A percentile compares a stretch with the other conserved stretches of the same genome.
Conservation (phyloP, 2,329 filamentous ascomycete species). For the Pseudocercospora musae region DNA sequence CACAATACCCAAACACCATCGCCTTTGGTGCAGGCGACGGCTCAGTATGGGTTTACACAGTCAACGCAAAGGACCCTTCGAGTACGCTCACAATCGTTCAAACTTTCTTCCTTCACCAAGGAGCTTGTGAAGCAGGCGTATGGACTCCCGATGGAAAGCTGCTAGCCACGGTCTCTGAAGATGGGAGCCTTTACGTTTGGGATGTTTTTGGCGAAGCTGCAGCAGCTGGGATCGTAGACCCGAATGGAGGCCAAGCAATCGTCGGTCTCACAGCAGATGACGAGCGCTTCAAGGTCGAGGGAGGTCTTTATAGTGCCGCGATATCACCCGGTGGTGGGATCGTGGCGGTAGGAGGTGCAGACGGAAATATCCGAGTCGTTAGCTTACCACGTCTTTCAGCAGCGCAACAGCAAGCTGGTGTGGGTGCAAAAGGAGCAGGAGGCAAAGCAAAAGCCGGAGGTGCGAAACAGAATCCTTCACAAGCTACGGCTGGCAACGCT, state of each 20-base stretch:
- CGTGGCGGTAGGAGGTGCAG: slow-evolving; percentile 82
- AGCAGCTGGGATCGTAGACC: slow-evolving; percentile 56
- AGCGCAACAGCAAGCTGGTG: slow-evolving; percentile 29
- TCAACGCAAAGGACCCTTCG: slow-evolving; percentile 63
- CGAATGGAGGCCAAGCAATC: slow-evolving; percentile 57
- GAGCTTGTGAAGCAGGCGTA: slow-evolving; percentile 77
- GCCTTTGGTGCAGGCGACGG: slow-evolving; percentile 88
- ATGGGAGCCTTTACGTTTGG: slow-evolving; percentile 85
- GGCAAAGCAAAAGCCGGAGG: slow-evolving; percentile 50
- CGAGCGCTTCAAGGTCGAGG: slow-evolving; percentile 87
- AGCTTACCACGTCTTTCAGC: slow-evolving; percentile 66
- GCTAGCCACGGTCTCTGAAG: slow-evolving; percentile 84
- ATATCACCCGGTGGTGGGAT: slow-evolving; percentile 76
- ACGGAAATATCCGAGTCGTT: slow-evolving; percentile 79
- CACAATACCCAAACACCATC: slow-evolving; percentile 71
- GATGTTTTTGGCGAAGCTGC: slow-evolving; percentile 82
- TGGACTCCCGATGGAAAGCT: slow-evolving; percentile 88
- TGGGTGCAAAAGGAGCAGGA: slow-evolving; percentile 43
- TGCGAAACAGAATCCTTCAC: slow-evolving; percentile 42
- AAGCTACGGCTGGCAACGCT: slow-evolving; percentile 50
- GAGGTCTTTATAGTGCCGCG: slow-evolving; percentile 84
- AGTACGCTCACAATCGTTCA: slow-evolving; percentile 76
- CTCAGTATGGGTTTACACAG: slow-evolving; percentile 92
- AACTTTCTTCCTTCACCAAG: slow-evolving; percentile 88
- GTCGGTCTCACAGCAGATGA: slow-evolving; percentile 76